Evolutionary conservation across 2,329 filamentous ascomycete genomes (phyloP), one percentile per base, ranked within the genome.

Genomic region (Sordariomycetes sp.): DNA sequence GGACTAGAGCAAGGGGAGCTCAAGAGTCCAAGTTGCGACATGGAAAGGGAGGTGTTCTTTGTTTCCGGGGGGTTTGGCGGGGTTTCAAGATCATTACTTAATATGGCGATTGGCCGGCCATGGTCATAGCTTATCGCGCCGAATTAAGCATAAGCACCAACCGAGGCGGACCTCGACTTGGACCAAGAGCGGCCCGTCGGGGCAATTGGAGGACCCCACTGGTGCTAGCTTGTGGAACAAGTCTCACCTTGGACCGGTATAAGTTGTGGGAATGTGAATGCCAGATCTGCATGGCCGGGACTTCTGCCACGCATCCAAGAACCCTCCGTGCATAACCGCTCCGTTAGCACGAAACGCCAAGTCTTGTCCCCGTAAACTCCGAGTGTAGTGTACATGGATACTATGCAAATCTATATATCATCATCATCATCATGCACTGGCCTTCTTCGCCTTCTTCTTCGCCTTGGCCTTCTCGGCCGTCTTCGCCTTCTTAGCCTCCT

Each of bases 381-480:
- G 39, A 17, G 13, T 17, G 3, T 7, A n/a, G 39, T 17, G 39
- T 45, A 45, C 39, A 45, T n/a, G 13, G n/a, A 7, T 45, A 45
- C n/a, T 45, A 45, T n/a, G n/a, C 39, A 45, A 45, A 17, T 45
- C 39, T 45, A 45, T 45, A n/a, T 17, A 10, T 42, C 12, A 13
- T 45, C 36, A 42, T 42, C 36, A 42, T 42, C 2, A 45, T 58
- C 53, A 55, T 12, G 53, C 53, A 36, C 24, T 22, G 7, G 72
- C 70, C 56, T 70, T 66, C 59, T 64, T 67, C 57, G 60, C 61
- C 60, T 66, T 67, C 62, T 61, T 65, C 60, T 64, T 69, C 39
- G 62, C 60, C 56, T 64, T 64, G n/a, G 58, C 53, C 42, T 59
- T 66, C 28, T 65, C 64, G 5, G 68, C 64, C 53, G 72, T 69